Evolutionary conservation across 2,329 filamentous ascomycete species (phyloP).

Genomic region (Ascochyta fabae): DNA sequence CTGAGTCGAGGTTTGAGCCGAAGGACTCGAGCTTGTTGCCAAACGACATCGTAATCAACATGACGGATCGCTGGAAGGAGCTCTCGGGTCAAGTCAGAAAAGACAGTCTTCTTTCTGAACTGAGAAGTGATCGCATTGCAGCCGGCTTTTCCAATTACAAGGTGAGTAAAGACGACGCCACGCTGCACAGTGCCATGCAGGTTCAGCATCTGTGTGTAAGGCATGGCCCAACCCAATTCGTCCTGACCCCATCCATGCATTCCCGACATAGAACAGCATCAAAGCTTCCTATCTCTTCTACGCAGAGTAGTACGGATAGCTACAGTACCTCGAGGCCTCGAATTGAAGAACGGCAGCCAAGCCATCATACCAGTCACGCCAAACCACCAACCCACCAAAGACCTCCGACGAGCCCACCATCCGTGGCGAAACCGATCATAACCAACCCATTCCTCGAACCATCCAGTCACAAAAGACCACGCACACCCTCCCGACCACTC

Average conservation of each 20-base stretch:
- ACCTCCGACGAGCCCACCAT: too few species aligned
- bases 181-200: background rate
- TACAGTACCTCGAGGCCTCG: too few species aligned
- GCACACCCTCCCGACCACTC: too few species aligned
- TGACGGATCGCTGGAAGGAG: background rate
- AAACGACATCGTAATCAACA: background rate
- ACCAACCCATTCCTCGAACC: too few species aligned
- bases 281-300: too few species aligned
- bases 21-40: background rate
- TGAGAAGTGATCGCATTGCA: background rate
- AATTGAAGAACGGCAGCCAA: too few species aligned
- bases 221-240: background rate
- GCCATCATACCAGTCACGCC: too few species aligned
- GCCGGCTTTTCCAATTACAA: background rate
- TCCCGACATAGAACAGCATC: too few species aligned
- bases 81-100: background rate
- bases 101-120: background rate
- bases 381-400: too few species aligned
- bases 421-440: too few species aligned
- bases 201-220: background rate
- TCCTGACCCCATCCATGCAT: background rate
- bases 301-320: too few species aligned
- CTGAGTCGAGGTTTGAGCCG: background rate
- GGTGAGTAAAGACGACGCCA: background rate
- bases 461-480: too few species aligned